Evolutionary conservation across 441 rosid species (phyloP).

Genomic region (Theobroma grandiflorum): DNA sequence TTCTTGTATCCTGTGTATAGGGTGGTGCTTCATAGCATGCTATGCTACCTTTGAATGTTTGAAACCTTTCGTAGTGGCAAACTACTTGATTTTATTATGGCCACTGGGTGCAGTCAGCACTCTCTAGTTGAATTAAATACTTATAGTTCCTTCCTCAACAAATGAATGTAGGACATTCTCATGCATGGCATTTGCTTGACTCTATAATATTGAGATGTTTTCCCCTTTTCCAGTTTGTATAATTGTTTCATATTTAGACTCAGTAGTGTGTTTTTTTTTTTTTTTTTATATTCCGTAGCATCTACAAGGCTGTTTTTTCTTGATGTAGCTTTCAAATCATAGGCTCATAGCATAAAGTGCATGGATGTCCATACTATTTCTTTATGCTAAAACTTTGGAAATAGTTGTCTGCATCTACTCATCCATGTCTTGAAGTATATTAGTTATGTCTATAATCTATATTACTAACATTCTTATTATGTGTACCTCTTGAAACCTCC

Average conservation of each 20-base stretch:
- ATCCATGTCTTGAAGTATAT: not conserved
- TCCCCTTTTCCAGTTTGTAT: constrained; percentile 3
- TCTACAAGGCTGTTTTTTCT: not conserved
- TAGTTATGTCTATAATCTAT: not conserved
- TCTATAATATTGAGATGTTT: constrained; percentile 2
- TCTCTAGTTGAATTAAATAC: not conserved
- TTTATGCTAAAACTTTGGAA: not conserved
- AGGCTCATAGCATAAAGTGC: not conserved
- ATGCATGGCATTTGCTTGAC: not conserved
- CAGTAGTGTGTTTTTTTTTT: not conserved
- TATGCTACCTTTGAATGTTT: not conserved
- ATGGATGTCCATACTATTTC: not conserved
- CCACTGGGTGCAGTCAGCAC: not conserved
- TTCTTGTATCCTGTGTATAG: not conserved
- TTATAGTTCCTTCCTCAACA: not conserved
- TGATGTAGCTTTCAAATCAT: not conserved
- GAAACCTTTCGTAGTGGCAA: not conserved
- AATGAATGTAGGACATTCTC: not conserved
- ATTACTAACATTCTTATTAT: not conserved
- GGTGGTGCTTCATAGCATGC: not conserved
- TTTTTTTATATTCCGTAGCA: not conserved
- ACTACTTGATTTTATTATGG: not conserved
- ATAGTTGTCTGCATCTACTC: not conserved
- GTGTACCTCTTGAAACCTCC: not conserved
- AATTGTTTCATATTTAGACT: not conserved